Evolutionary conservation across 495 filamentous ascomycete species (phyloP), one percentile per base, ranked within the genome.

Genomic region (Neurospora pannonica): DNA sequence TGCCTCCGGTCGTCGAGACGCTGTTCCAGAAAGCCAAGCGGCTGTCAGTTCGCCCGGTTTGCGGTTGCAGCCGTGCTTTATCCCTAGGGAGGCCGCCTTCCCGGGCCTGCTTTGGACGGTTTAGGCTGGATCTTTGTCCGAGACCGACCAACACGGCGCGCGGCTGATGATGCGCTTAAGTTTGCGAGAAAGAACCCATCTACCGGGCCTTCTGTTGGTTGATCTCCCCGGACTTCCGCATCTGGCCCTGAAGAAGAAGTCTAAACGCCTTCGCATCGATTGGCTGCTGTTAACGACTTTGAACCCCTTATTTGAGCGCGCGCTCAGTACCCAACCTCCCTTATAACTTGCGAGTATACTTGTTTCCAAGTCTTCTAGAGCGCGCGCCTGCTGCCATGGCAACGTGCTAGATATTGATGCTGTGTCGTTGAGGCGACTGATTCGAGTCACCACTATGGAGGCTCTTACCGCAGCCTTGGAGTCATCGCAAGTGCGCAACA

Each of bases 301-400:
- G 17, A 24, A 46, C 71, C 62, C 70, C 39, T 67, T 69, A 71
- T 67, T 70, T 72, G 39, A 71, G 36, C 70, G n/a, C 28, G 21
- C 36, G 36, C 38, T 21, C 70, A n/a, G 34, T 17, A 71, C 71
- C 36, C 28, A 24, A 37, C 34, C 28, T 17, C 9, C 15, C 43
- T 28, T 71, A 8, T 31, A 48, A 34, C 6, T 21, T 8, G 11
- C 40, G 9, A 62, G 31, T 24, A 36, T 62, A 62, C 13, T 17
- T 15, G 3, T 4, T 34, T 62, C 3, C 13, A 17, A 72, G 54
- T 13, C n/a, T n/a, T 4, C 48, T n/a, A 76, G 75, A 80, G 78
- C 79, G 78, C 79, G 79, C 79, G 79, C 78, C 79, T 79, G 76
- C 74, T 80, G 48, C 74, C 43, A 11, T 69, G 60, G 72, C 31